phyloP scores from a whole-genome alignment of 2,329 filamentous ascomycete genomes.

The Talaromyces sp. region DNA sequence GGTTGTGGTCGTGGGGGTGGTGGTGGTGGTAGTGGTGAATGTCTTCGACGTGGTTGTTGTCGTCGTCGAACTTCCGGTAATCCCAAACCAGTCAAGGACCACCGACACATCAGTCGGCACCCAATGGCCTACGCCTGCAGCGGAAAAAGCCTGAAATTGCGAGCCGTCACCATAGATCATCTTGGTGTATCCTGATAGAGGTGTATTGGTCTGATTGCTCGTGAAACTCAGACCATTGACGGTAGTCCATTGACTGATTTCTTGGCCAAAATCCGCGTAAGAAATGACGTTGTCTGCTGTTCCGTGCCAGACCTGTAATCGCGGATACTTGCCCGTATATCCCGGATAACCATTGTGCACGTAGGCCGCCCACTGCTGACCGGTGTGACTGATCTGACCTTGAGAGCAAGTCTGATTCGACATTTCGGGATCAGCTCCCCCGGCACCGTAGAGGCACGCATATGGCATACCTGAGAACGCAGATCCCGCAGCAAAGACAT shows the following conservation, averaged over 20 bases:
- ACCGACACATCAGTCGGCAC: conserved; percentile 4
- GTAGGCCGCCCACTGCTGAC: conserved; percentile 7
- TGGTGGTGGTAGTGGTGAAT: neutral
- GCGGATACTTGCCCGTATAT: conserved; percentile 7
- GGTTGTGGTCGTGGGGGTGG: neutral
- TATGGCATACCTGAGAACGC: conserved; percentile 12
- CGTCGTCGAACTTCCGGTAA: neutral
- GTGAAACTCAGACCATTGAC: conserved; percentile 6
- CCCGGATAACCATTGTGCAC: conserved; percentile 13
- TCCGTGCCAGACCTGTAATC: conserved; percentile 14
- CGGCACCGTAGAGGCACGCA: conserved; percentile 6
- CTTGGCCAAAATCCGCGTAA: neutral
- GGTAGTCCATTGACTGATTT: conserved; percentile 10
- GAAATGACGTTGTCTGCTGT: conserved; percentile 8
- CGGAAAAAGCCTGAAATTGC: conserved; percentile 4
- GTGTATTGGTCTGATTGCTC: neutral
- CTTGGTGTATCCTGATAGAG: conserved; percentile 5
- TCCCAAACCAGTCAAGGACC: conserved; percentile 10
- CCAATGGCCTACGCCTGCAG: conserved; percentile 5
- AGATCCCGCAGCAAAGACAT: conserved; percentile 12
- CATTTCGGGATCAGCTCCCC: neutral
- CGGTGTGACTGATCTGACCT: conserved; percentile 3
- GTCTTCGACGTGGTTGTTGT: neutral
- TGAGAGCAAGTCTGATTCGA: conserved; percentile 8
- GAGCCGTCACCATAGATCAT: conserved; percentile 6